phyloP scores from a whole-genome alignment of 192 early-diverging fungal species.

The Backusella psychrophila region DNA sequence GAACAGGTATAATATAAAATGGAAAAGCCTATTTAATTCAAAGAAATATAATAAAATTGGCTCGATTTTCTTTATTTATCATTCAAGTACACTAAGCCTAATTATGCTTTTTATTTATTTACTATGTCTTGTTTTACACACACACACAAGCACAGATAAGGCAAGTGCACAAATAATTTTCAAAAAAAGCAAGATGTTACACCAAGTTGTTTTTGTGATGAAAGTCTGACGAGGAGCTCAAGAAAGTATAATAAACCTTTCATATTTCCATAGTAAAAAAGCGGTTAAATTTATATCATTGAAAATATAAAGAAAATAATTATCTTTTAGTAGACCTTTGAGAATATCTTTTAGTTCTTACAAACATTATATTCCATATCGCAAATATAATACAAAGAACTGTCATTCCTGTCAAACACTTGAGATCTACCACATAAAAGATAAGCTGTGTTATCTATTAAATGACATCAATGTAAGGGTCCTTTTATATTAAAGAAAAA shows the following conservation, averaged over 20 bases:
- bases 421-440: neutral
- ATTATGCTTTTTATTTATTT: neutral
- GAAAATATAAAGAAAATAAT: neutral
- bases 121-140: neutral
- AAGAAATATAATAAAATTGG: neutral
- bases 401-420: neutral
- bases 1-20: neutral
- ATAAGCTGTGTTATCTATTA: neutral
- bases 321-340: neutral
- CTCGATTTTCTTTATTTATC: neutral
- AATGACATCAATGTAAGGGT: neutral
- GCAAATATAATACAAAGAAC: neutral
- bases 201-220: neutral
- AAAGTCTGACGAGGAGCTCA: neutral
- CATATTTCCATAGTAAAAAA: neutral
- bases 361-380: neutral
- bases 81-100: neutral
- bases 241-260: neutral
- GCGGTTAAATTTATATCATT: neutral
- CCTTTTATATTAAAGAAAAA: neutral
- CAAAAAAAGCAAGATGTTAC: neutral
- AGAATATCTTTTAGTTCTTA: neutral
- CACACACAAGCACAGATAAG: neutral
- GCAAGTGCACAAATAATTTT: neutral
- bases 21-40: neutral